Conservation (phyloP, 2,329 filamentous ascomycete species). For the Trichoderma polysporum region DNA sequence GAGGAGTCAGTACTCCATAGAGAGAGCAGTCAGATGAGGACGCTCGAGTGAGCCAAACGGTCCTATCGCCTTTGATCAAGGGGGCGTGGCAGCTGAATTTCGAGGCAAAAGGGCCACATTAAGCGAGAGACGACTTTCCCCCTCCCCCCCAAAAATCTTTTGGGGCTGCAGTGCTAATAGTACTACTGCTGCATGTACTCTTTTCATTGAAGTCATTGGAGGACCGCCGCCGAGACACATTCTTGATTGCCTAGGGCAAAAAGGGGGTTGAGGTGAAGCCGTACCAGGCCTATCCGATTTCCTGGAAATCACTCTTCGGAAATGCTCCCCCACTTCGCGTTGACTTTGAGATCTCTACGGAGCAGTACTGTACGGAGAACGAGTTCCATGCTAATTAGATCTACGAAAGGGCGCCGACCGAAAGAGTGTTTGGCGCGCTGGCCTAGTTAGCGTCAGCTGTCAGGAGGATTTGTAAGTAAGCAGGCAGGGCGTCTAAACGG, state of each 20-base stretch:
- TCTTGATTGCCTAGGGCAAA: background rate
- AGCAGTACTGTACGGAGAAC: background rate
- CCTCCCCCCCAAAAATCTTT: background rate
- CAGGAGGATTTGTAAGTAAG: background rate
- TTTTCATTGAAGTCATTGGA: background rate
- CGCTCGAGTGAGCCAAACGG: background rate
- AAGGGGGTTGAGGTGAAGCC: background rate
- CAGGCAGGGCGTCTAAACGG: background rate
- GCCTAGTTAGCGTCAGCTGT: conserved; percentile 4
- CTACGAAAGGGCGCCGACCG: background rate
- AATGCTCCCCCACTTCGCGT: conserved; percentile 3
- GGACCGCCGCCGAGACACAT: background rate
- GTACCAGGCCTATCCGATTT: background rate
- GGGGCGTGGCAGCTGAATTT: background rate
- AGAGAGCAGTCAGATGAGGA: conserved; percentile 1
- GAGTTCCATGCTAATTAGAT: conserved; percentile 4
- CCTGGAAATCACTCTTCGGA: background rate
- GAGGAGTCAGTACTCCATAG: background rate
- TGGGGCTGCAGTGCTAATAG: background rate
- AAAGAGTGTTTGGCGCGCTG: background rate
- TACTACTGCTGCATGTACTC: background rate
- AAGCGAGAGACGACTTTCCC: background rate
- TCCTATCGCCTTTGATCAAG: background rate
- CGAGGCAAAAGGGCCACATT: background rate
- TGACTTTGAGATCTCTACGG: background rate